Percentiles rank a stretch among this genome's conserved stretches.
Evolutionary conservation across 2,329 filamentous ascomycete genomes (phyloP).

Genomic region (Lizonia empirigonia): DNA sequence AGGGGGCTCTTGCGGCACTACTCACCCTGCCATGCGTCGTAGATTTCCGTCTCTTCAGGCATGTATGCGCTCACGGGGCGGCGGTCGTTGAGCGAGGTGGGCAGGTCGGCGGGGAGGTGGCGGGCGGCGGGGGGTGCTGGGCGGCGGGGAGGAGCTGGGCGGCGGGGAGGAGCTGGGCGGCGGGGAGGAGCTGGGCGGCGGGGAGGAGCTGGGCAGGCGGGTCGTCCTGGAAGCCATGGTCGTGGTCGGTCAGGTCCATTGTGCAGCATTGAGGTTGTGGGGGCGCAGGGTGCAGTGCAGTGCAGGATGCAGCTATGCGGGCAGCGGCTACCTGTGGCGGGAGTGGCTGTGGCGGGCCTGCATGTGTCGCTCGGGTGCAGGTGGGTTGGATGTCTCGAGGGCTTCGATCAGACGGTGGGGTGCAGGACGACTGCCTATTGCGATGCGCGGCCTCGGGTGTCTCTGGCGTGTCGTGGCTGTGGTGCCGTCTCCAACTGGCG

Average conservation of each 20-base stretch:
- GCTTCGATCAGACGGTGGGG: neutral
- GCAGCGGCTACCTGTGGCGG: constrained; percentile 7
- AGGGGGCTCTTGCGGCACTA: constrained; percentile 26
- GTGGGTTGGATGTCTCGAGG: neutral
- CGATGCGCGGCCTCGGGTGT: neutral
- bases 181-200: constrained; percentile 64
- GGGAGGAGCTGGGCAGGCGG: too few relatives aligned
- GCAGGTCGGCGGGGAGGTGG: constrained; percentile 80
- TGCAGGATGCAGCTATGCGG: constrained; percentile 5
- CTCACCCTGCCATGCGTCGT: constrained; percentile 97
- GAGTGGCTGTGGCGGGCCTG: constrained; percentile 12
- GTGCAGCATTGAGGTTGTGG: constrained; percentile 34
- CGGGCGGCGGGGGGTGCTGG: constrained; percentile 64
- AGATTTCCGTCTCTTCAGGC: constrained; percentile 89
- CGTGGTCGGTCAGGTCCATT: constrained; percentile 45
- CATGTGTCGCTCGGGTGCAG: too few relatives aligned
- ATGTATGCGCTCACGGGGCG: constrained; percentile 67
- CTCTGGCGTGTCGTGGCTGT: neutral
- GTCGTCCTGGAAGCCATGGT: constrained; percentile 45
- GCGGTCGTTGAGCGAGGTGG: constrained; percentile 89
- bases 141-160: constrained; percentile 72
- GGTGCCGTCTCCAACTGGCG: neutral
- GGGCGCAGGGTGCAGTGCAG: neutral
- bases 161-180: constrained; percentile 75
- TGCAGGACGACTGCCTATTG: neutral